Evolutionary conservation across 169 alveolate genomes (phyloP).

Genomic region (Toxoplasma gondii): DNA sequence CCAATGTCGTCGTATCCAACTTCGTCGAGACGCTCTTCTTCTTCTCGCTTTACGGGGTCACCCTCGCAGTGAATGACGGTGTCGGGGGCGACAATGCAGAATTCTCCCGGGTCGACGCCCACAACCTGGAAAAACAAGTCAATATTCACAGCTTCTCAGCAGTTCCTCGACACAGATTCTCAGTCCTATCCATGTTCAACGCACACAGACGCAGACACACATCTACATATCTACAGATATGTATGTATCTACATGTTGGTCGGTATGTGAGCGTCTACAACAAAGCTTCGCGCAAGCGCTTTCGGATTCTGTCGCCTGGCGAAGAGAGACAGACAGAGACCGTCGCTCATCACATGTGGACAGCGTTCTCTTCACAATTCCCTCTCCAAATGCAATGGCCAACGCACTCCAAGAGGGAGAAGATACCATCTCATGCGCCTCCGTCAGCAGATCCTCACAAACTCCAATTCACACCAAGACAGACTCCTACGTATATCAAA

Average conservation of each 20-base stretch:
- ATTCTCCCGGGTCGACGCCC: slow-evolving; percentile 99
- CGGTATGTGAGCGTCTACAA: too few relatives aligned
- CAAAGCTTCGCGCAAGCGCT: not conserved
- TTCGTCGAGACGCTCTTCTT: slow-evolving; percentile 99
- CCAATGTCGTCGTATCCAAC: slow-evolving; percentile 99
- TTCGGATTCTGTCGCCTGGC: not conserved
- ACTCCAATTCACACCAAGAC: not conserved
- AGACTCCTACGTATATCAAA: not conserved
- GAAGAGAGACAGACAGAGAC: not conserved
- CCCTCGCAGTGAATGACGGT: slow-evolving; percentile 96
- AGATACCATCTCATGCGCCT: too few relatives aligned
- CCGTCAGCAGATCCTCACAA: too few relatives aligned
- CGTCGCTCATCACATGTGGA: too few relatives aligned
- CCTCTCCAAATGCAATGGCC: too few relatives aligned
- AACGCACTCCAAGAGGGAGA: too few relatives aligned
- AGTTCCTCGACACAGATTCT: too few relatives aligned
- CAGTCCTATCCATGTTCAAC: too few relatives aligned
- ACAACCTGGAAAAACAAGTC: slow-evolving; percentile 83
- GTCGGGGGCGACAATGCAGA: slow-evolving; percentile 99
- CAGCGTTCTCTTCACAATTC: not conserved
- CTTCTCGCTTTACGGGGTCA: slow-evolving; percentile 99
- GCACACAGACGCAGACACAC: too few relatives aligned
- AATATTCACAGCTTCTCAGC: not conserved
- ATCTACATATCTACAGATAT: too few relatives aligned
- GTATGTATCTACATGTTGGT: too few relatives aligned